phyloP scores from a whole-genome alignment of 306 rosid species.

The Senna siamea region DNA sequence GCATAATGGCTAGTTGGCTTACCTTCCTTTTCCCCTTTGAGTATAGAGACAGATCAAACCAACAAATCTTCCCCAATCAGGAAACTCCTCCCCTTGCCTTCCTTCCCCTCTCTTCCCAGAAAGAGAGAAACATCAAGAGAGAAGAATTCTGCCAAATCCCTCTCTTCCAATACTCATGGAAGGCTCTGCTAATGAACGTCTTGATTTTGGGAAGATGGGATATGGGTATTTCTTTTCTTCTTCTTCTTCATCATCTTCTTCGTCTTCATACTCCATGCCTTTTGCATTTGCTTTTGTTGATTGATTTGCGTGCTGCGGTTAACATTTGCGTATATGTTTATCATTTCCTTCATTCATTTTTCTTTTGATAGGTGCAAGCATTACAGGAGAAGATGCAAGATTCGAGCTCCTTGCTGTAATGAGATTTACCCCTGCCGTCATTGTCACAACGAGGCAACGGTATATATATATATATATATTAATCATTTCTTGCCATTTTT shows the following conservation, averaged over 20 bases:
- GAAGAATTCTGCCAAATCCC: conserved; percentile 3
- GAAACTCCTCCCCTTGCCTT: conserved; percentile 40
- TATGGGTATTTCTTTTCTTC: conserved; percentile 58
- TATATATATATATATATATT: conserved; percentile 17
- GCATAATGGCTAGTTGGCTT: conserved; percentile 25
- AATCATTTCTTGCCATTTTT: conserved; percentile 11
- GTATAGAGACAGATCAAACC: conserved; percentile 41
- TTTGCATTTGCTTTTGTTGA: background rate
- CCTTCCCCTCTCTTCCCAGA: conserved; percentile 24
- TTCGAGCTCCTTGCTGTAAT: conserved; percentile 95
- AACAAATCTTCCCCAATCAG: conserved; percentile 55
- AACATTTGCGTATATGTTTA: too few relatives aligned
- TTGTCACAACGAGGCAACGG: conserved; percentile 92
- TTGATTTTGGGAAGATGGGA: conserved; percentile 95
- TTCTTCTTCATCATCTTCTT: background rate
- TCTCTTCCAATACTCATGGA: conserved; percentile 63
- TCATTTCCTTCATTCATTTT: background rate
- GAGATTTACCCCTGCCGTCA: conserved; percentile 93
- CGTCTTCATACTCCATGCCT: too few relatives aligned
- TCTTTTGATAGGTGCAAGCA: conserved; percentile 70
- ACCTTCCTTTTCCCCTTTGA: conserved; percentile 36
- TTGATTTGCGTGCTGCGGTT: background rate
- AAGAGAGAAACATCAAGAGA: conserved; percentile 4
- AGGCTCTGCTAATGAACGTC: conserved; percentile 70
- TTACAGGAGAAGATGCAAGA: conserved; percentile 89